A percentile compares a stretch with the other conserved stretches of the same genome.
Evolutionary conservation across 305 asterid species (phyloP).

Genomic region (Vinca major): DNA sequence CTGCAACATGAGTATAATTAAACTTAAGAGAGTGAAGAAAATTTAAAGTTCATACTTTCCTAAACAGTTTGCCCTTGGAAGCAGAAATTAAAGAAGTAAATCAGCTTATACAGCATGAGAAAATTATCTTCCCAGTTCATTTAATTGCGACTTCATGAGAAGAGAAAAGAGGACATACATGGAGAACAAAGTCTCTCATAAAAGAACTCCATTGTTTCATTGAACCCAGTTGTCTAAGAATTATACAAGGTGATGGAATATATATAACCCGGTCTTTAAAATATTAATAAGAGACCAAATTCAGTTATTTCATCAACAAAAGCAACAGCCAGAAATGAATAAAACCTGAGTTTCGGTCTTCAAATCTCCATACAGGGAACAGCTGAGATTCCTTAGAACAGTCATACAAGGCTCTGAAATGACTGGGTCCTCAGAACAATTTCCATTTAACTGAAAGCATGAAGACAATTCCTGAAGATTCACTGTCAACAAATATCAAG

Average conservation of each 20-base stretch:
- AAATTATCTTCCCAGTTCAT: not conserved
- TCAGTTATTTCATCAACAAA: not conserved
- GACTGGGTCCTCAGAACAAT: constrained; percentile 39
- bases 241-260: not conserved
- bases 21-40: constrained; percentile 8
- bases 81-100: not conserved
- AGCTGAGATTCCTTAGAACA: constrained; percentile 55
- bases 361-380: constrained; percentile 45
- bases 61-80: not conserved
- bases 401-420: constrained; percentile 59
- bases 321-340: not conserved
- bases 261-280: not conserved
- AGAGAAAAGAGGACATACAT: not conserved
- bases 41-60: not conserved
- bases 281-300: not conserved
- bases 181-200: not conserved
- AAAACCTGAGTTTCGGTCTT: constrained; percentile 63
- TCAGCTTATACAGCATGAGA: not conserved
- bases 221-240: not conserved
- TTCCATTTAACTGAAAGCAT: constrained; percentile 39
- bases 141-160: not conserved
- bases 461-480: constrained; percentile 5
- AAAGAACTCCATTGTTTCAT: not conserved
- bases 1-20: constrained; percentile 36
- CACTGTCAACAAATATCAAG: constrained; percentile 2